These are phyloP conservation scores for Malbranchea cinnamomea DNA, from an alignment of 2,329 filamentous ascomycete genomes.

Conservation along the genomic window DNA sequence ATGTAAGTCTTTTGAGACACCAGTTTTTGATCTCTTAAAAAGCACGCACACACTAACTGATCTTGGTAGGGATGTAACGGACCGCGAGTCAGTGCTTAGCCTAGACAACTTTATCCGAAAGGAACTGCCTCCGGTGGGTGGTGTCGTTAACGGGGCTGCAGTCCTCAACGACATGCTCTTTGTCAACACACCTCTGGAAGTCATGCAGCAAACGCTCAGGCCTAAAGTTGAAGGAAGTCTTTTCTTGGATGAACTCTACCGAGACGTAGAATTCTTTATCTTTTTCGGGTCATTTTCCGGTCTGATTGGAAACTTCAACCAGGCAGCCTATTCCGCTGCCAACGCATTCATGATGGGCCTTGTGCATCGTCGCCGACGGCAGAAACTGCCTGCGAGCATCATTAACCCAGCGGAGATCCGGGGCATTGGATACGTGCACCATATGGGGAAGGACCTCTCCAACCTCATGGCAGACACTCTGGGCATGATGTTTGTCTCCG, in stretches of 20 bases:
- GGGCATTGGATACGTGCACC: constrained; percentile 9
- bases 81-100: constrained; percentile 10
- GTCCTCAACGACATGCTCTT: constrained; percentile 24
- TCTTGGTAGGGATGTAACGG: constrained; percentile 9
- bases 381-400: neutral
- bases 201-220: constrained; percentile 16
- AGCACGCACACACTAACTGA: constrained; percentile 2
- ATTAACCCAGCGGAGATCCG: constrained; percentile 6
- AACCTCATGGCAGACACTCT: constrained; percentile 1
- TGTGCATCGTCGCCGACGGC: neutral
- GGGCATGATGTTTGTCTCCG: too few species aligned
- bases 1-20: constrained; percentile 4
- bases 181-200: constrained; percentile 17
- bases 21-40: neutral
- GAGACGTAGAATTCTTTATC: constrained; percentile 10
- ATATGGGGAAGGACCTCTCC: constrained; percentile 1
- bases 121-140: constrained; percentile 17
- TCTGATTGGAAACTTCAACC: constrained; percentile 8
- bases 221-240: constrained; percentile 28
- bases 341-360: constrained; percentile 9
- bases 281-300: constrained; percentile 9
- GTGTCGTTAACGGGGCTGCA: constrained; percentile 20
- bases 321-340: constrained; percentile 11
- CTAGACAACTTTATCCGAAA: constrained; percentile 12
- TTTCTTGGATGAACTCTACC: constrained; percentile 12